Base-by-base conservation (phyloP, 352 stramenopile genomes). In the Phytophthora uliginosa region DNA sequence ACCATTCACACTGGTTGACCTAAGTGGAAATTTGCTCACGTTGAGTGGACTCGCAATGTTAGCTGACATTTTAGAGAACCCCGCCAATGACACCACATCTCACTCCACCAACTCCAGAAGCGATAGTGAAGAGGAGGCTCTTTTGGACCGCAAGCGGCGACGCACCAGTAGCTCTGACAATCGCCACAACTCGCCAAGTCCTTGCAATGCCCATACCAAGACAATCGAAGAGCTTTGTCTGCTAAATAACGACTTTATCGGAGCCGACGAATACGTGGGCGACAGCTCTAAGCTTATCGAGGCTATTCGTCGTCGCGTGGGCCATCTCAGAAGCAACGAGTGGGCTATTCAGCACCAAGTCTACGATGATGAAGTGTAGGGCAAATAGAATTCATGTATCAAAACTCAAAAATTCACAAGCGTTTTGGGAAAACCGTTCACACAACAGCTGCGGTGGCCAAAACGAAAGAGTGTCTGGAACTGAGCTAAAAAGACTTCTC, bases 301-400 rank as follows among this genome's bases (percentile, higher is more conserved):
- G 7, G 53, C 55, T 0, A 70, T 95, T 12, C 71, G 69, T 40
- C 50, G 40, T 8, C 69, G 66, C 13, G 82, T 93, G n/a, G 63
- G 69, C 20, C 71, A 81, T 45, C 60, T 95, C 47, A 82, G 66
- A 31, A 93, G 81, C 31, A 93, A 94, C 57, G 78, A 86, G 38
- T 94, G 86, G 85, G 74, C 78, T 42, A 78, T 63, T 59, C 83
- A 82, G 57, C 80, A 85, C 24, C 90, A 89, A 69, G 88, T 95
- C n/a, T 95, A 95, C 68, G 88, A 95, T 36, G 88, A 95, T 60
- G 88, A 95, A 77, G 82, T 94, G 8, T 95, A 85, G 72, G 38
- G 24, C 58, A 73, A 63, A 70, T 50, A 60, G 28, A 66, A 54
- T 28, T 57, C 24, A 48, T 56, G 22, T 58, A 56, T 52, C 59